These are phyloP conservation scores for Erysimum cheiri DNA, from an alignment of 441 rosid genomes.

Conservation along the genomic window DNA sequence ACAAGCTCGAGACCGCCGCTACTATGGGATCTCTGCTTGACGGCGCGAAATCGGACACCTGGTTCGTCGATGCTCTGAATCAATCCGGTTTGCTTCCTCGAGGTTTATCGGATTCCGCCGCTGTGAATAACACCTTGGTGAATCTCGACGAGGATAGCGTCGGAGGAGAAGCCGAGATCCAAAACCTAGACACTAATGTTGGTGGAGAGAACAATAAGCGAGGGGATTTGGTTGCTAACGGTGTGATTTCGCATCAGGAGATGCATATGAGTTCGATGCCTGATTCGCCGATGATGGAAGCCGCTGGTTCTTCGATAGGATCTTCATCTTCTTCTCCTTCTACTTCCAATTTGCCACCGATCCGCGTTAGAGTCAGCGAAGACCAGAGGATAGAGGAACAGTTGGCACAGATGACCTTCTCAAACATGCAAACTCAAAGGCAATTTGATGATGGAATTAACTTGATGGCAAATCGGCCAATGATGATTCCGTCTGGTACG, in stretches of 20 bases:
- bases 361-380: slow-evolving; percentile 52
- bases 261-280: slow-evolving; percentile 55
- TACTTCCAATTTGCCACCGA: slow-evolving; percentile 58
- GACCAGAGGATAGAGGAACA: slow-evolving; percentile 57
- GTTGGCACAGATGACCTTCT: slow-evolving; percentile 51
- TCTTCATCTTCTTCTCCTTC: slow-evolving; percentile 65
- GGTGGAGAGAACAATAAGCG: slow-evolving; percentile 40
- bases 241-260: slow-evolving; percentile 44
- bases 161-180: slow-evolving; percentile 42
- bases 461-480: slow-evolving; percentile 38
- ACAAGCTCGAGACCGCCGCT: slow-evolving; percentile 59
- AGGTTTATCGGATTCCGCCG: slow-evolving; percentile 57
- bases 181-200: slow-evolving; percentile 26
- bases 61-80: slow-evolving; percentile 74
- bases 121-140: slow-evolving; percentile 47
- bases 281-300: slow-evolving; percentile 54
- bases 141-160: slow-evolving; percentile 50
- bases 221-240: slow-evolving; percentile 27
- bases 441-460: slow-evolving; percentile 46
- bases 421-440: slow-evolving; percentile 41
- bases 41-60: slow-evolving; percentile 58
- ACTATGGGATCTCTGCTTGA: slow-evolving; percentile 64
- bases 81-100: slow-evolving; percentile 59
- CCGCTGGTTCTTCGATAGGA: slow-evolving; percentile 47
- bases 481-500: slow-evolving; percentile 26